These are phyloP conservation scores for Penicillium simplicissimum DNA, from an alignment of 495 filamentous ascomycete genomes.

Conservation along the genomic window DNA sequence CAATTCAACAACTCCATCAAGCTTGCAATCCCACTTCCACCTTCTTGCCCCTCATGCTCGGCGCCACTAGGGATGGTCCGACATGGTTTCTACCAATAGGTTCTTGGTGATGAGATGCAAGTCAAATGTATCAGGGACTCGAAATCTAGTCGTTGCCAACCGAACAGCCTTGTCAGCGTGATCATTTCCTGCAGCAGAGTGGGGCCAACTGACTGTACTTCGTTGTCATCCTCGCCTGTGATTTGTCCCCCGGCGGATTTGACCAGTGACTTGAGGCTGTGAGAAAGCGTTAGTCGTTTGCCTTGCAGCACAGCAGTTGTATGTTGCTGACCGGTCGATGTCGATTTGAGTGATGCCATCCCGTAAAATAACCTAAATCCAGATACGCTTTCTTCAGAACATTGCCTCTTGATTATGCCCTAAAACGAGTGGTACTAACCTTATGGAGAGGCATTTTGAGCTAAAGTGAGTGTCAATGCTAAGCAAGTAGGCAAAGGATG, in stretches of 20 bases:
- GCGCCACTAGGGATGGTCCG: conserved; percentile 12
- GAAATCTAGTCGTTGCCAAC: conserved; percentile 3
- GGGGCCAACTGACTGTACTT: conserved; percentile 14
- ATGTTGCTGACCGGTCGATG: conserved; percentile 1
- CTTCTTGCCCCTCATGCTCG: neutral
- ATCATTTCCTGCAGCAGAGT: too few relatives aligned
- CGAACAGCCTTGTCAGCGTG: neutral
- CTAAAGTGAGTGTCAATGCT: neutral
- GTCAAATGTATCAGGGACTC: conserved; percentile 10
- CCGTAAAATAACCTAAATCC: neutral
- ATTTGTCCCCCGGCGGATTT: conserved; percentile 11
- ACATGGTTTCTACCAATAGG: conserved; percentile 7
- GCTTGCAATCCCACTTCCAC: neutral
- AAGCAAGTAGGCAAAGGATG: neutral
- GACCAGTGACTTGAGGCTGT: conserved; percentile 10
- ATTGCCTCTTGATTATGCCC: neutral
- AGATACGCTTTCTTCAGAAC: neutral
- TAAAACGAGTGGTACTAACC: neutral
- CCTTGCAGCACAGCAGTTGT: neutral
- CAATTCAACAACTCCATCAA: neutral
- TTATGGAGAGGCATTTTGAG: conserved; percentile 7
- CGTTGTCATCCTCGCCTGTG: conserved; percentile 1
- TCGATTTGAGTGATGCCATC: conserved; percentile 5
- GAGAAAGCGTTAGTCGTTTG: neutral
- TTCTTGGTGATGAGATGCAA: conserved; percentile 16